A percentile compares a stretch with the other conserved stretches of the same genome.
These are phyloP conservation scores for Pythium angustatum DNA, from an alignment of 352 stramenopile species.

Conservation along the genomic window DNA sequence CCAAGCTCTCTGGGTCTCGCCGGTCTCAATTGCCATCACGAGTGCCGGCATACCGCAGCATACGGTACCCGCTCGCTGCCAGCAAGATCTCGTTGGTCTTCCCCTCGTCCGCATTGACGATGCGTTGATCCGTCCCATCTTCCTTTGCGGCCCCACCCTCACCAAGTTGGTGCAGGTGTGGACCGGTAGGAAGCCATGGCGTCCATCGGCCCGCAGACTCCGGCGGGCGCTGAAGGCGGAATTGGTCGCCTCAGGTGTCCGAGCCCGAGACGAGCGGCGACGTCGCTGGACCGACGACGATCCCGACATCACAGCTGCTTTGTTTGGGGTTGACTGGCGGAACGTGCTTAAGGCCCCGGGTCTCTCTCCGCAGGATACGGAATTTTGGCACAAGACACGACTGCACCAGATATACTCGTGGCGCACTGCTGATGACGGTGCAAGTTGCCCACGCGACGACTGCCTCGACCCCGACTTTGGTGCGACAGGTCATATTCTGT, in stretches of 20 bases:
- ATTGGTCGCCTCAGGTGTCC: no score
- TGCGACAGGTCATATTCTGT: background rate
- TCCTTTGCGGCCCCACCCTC: no score
- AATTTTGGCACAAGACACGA: background rate
- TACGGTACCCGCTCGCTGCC: background rate
- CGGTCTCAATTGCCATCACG: background rate
- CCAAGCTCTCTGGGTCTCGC: background rate
- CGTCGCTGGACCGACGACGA: background rate
- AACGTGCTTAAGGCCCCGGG: background rate
- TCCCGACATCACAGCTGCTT: background rate
- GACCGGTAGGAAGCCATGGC: background rate
- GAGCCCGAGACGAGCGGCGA: background rate
- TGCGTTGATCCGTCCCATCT: no score
- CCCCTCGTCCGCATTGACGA: no score
- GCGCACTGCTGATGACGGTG: background rate
- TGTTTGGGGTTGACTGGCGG: background rate
- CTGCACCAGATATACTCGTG: background rate
- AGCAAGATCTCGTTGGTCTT: background rate
- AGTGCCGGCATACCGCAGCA: background rate
- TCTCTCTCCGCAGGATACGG: background rate
- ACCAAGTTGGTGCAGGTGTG: background rate
- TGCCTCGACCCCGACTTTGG: background rate
- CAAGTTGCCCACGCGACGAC: background rate
- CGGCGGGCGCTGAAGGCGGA: background rate
- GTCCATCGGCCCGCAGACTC: background rate